These are phyloP conservation scores for Berkeleyomyces basicola DNA, from an alignment of 2,329 filamentous ascomycete genomes.

Conservation along the genomic window DNA sequence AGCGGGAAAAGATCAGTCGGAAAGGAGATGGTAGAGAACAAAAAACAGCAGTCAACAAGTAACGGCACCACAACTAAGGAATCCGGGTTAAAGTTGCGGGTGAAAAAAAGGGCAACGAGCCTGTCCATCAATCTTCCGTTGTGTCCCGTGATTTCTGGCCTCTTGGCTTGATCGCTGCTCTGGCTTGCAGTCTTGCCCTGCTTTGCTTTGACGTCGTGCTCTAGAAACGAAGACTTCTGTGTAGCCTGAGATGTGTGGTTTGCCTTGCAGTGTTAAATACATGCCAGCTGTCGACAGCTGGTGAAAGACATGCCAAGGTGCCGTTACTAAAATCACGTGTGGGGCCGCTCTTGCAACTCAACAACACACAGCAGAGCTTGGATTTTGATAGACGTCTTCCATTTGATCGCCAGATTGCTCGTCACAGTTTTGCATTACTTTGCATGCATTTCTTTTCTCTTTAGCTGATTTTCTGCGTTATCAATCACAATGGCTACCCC, in stretches of 20 bases:
- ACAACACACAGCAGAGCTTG: neutral
- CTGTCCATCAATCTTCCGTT: neutral
- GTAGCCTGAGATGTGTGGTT: neutral
- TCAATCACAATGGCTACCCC: conserved; percentile 40
- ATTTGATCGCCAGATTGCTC: too few species aligned
- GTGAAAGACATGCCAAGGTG: neutral
- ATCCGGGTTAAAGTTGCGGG: neutral
- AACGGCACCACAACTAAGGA: neutral
- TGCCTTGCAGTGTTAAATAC: neutral
- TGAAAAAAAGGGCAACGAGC: neutral
- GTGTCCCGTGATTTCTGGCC: neutral
- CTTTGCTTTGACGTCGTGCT: neutral
- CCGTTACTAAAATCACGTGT: neutral
- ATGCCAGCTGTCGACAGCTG: neutral
- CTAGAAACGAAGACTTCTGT: neutral
- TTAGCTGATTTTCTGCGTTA: neutral
- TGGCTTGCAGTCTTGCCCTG: neutral
- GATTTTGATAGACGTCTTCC: neutral
- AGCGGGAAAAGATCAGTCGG: too few species aligned
- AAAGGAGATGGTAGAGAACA: neutral
- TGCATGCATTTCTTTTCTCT: neutral
- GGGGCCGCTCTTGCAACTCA: neutral
- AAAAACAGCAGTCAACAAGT: neutral
- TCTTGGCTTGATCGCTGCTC: neutral
- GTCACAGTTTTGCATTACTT: neutral